Base-by-base conservation (phyloP, 1,284 basidiomycete species). In the Golubevia sp. region DNA sequence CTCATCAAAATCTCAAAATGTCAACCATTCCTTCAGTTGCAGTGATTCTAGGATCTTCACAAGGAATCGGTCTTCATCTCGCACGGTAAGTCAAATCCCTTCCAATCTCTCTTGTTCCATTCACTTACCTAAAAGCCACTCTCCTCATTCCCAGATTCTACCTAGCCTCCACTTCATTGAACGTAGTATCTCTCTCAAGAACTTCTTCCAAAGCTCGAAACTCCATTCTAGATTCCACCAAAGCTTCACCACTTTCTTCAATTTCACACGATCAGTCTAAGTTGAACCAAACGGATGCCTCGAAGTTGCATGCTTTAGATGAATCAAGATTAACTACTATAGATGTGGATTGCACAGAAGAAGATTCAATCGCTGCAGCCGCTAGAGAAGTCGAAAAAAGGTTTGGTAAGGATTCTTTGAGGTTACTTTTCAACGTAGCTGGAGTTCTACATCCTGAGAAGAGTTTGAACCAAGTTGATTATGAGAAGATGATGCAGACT, bases 361-460 rank as follows among this genome's bases (percentile, higher is more conserved):
- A 87, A 67, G 65, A 68, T 0, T 81, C 84, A 5, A 73, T 87
- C 61, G 66, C 77, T 26, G 67, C 74, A 23, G 85, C 85, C 0
- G 84, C 84, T 2, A 59, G 81, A 55, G 70, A 80, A 18, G 80
- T 86, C 4, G 62, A 76, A 61, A 79, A 84, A n/a, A 66, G 76
- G 13, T 85, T 82, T 55, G 86, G 86, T 0, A 71, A 75, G 20
- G 82, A 71, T 8, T 71, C 71, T 38, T 76, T 87, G 20, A 73
- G 85, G 23, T 66, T 86, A 20, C 67, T 87, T 13, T 83, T 85
- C 56, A 87, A 86, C 70, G 80, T 86, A 26, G 85, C 85, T 23
- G 86, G 86, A 0, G 79, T 86, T 1, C 82, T 87, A 3, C 81
- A 84, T 50, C 82, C 86, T 3, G 86, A 87, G 71, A 87, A 87